Evolutionary conservation across 2,329 filamentous ascomycete species (phyloP).

Genomic region (Spiromastix sp.): DNA sequence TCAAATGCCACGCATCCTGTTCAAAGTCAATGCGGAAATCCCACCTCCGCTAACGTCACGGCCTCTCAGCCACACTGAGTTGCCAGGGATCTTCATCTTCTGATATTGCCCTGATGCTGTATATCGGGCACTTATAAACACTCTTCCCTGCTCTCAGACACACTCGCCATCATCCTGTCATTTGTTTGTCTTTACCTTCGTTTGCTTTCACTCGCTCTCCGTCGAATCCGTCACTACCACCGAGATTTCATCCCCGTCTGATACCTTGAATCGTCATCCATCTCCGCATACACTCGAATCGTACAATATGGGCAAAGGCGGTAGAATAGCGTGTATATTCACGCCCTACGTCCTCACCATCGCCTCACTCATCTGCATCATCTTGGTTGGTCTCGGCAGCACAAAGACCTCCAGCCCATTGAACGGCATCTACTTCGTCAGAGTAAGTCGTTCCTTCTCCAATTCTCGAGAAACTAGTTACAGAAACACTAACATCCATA

Average conservation of each 20-base stretch:
- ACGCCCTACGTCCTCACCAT: slow-evolving; percentile 75
- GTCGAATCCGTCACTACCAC: no score
- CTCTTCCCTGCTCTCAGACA: no score
- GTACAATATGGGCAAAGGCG: slow-evolving; percentile 60
- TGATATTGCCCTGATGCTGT: no score
- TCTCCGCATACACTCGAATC: background rate
- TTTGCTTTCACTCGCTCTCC: background rate
- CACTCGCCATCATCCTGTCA: background rate
- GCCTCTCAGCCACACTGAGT: no score
- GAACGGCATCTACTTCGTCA: slow-evolving; percentile 47
- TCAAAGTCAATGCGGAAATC: no score
- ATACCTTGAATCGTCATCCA: background rate
- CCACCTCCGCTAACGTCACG: no score
- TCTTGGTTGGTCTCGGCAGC: slow-evolving; percentile 49
- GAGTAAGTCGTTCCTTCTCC: slow-evolving; percentile 21
- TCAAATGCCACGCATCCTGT: no score
- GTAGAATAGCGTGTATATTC: slow-evolving; percentile 76
- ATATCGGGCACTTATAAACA: no score
- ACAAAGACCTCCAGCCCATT: slow-evolving; percentile 38
- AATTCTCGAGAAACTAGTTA: slow-evolving; percentile 17
- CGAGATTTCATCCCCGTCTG: no score
- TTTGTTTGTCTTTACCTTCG: background rate
- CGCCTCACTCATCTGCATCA: slow-evolving; percentile 59
- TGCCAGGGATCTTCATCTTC: no score
- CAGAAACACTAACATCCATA: slow-evolving; percentile 23